Evolutionary conservation across 257 asterid species (phyloP).

Genomic region (Capsicum baccatum): DNA sequence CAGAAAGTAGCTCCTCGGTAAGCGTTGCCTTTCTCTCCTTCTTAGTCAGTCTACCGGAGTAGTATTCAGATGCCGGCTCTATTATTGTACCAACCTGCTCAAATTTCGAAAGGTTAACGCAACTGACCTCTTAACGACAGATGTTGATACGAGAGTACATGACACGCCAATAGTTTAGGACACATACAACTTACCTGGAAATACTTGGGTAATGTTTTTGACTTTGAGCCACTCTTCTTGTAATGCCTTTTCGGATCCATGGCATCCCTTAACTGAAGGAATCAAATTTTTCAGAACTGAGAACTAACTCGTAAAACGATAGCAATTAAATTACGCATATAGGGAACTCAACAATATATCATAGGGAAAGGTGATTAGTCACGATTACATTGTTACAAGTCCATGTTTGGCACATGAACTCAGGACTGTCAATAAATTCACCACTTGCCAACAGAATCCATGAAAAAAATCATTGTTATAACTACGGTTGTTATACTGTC

Average conservation of each 20-base stretch:
- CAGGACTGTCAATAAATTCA: neutral
- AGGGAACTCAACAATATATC: conserved; percentile 1
- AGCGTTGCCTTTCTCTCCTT: conserved; percentile 84
- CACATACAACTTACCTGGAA: conserved; percentile 69
- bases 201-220: conserved; percentile 81
- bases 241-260: conserved; percentile 85
- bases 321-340: neutral
- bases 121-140: neutral
- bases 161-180: neutral
- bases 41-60: conserved; percentile 76
- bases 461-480: neutral
- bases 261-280: conserved; percentile 69
- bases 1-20: conserved; percentile 90
- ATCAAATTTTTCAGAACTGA: conserved; percentile 26
- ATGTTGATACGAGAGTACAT: neutral
- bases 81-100: conserved; percentile 90
- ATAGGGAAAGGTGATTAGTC: neutral
- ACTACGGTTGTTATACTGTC: neutral
- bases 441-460: neutral
- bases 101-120: conserved; percentile 28
- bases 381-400: neutral
- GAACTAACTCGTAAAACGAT: neutral
- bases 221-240: conserved; percentile 75
- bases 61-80: conserved; percentile 78
- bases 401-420: neutral